Evolutionary conservation across 805 yeast genomes (phyloP).

Genomic region (Candida argentea): DNA sequence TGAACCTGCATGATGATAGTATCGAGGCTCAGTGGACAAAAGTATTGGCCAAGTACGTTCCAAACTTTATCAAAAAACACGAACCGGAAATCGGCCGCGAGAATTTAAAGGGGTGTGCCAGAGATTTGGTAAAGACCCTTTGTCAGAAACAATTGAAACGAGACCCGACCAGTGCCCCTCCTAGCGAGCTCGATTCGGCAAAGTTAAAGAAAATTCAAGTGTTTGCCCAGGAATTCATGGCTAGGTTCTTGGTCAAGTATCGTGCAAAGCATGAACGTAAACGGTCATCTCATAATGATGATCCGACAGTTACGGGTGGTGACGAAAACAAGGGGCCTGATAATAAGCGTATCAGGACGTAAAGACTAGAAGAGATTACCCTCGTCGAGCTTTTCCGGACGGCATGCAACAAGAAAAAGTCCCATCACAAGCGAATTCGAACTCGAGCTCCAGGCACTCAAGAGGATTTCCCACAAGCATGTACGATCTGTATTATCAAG

Average conservation of each 20-base stretch:
- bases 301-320: conserved; percentile 1
- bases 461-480: no score
- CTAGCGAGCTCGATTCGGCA: conserved; percentile 48
- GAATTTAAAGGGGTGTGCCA: conserved; percentile 63
- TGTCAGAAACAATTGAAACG: conserved; percentile 58
- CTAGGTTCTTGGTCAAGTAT: conserved; percentile 44
- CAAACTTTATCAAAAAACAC: conserved; percentile 64
- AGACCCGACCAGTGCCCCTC: conserved; percentile 33
- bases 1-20: no score
- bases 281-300: conserved; percentile 4
- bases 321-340: background rate
- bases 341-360: conserved; percentile 2
- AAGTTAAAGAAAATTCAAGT: conserved; percentile 60
- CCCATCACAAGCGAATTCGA: no score
- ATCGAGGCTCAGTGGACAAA: conserved; percentile 30
- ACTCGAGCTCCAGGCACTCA: no score
- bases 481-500: no score
- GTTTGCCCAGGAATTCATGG: conserved; percentile 59
- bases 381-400: no score
- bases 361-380: no score
- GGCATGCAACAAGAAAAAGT: no score
- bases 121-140: conserved; percentile 61
- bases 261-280: conserved; percentile 25
- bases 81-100: conserved; percentile 63
- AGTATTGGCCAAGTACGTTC: conserved; percentile 64